A percentile compares a stretch with the other conserved stretches of the same genome.
Evolutionary conservation across 176 grass and related monocot genomes (phyloP).

Genomic region (Juncus inflexus): DNA sequence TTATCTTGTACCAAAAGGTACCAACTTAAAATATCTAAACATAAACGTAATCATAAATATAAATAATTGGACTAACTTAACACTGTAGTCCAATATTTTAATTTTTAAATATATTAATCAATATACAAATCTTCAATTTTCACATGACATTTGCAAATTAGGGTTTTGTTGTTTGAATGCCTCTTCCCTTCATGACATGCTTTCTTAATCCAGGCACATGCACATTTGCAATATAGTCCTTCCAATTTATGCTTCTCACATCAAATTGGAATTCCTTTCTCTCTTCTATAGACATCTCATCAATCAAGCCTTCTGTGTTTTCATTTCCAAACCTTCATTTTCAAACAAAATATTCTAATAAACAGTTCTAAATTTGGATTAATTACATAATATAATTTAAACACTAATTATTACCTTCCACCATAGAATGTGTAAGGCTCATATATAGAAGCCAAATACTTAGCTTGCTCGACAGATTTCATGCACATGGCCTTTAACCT

Average conservation of each 20-base stretch:
- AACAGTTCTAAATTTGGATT: no score
- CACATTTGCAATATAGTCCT: conserved; percentile 75
- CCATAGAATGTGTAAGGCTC: conserved; percentile 89
- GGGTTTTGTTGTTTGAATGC: conserved; percentile 23
- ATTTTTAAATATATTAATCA: neutral
- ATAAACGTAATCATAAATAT: no score
- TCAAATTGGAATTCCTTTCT: conserved; percentile 60
- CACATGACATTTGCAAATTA: neutral
- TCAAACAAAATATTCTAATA: neutral
- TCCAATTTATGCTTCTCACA: conserved; percentile 71
- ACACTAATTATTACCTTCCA: conserved; percentile 52
- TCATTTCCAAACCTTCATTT: conserved; percentile 59
- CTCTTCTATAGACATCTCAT: conserved; percentile 68
- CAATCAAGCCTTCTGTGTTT: conserved; percentile 57
- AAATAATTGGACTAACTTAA: no score
- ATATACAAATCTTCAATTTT: conserved; percentile 21
- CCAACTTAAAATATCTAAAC: no score
- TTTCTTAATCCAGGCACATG: conserved; percentile 87
- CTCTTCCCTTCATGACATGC: conserved; percentile 86
- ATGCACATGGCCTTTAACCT: conserved; percentile 44
- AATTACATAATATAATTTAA: no score
- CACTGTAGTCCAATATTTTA: neutral
- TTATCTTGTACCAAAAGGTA: no score
- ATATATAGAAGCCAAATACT: conserved; percentile 77
- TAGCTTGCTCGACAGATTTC: conserved; percentile 70